Percentiles rank a stretch among this genome's conserved stretches.
Conservation (phyloP, 2,329 filamentous ascomycete genomes). For the Aspergillus puulaauensis region DNA sequence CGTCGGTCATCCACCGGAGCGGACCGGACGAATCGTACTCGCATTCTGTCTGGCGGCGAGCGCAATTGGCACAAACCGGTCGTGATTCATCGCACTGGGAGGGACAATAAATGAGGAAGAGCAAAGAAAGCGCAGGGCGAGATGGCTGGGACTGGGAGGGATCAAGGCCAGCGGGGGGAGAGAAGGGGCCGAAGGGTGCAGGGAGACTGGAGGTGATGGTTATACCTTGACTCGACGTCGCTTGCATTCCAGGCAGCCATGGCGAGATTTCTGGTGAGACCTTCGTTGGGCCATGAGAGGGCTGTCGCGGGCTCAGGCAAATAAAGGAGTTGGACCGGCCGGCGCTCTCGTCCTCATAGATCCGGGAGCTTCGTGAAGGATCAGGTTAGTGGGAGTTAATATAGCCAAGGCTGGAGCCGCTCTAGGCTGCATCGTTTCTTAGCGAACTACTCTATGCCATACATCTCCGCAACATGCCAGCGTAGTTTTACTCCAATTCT, state of each 20-base stretch:
- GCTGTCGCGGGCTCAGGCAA: neutral
- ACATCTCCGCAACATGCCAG: neutral
- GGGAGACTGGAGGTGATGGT: neutral
- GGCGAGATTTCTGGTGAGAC: constrained; percentile 37
- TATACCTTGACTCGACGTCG: constrained; percentile 31
- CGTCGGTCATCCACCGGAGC: constrained; percentile 34
- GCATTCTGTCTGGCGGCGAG: constrained; percentile 31
- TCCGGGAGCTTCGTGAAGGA: constrained; percentile 6
- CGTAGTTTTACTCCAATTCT: neutral
- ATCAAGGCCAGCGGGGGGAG: neutral
- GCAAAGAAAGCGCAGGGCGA: neutral
- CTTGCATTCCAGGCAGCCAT: constrained; percentile 37
- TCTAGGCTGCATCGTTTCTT: constrained; percentile 15
- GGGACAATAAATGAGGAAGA: neutral
- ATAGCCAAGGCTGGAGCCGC: constrained; percentile 12
- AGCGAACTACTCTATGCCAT: constrained; percentile 6
- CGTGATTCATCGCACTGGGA: constrained; percentile 33
- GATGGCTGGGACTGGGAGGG: neutral
- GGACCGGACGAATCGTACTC: constrained; percentile 33
- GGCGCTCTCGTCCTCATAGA: constrained; percentile 8
- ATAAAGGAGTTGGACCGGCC: neutral
- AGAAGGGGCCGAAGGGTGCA: neutral
- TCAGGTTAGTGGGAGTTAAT: constrained; percentile 14
- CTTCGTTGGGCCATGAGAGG: constrained; percentile 32
- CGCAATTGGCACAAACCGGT: constrained; percentile 33